These are phyloP conservation scores for Calocybe gangraenosa DNA, from an alignment of 768 basidiomycete species.

Conservation along the genomic window DNA sequence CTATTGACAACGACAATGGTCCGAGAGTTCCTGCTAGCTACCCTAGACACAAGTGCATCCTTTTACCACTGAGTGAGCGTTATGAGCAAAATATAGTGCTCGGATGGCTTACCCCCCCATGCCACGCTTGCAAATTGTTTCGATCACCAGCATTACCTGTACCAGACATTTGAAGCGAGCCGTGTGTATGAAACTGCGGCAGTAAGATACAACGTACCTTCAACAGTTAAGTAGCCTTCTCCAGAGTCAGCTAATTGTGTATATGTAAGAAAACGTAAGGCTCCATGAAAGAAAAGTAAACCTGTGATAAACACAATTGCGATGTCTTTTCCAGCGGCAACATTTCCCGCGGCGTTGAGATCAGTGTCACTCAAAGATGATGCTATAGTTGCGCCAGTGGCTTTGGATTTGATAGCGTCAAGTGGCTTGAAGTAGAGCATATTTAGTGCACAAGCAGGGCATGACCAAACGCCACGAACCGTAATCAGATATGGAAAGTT, in stretches of 20 bases:
- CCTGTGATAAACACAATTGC: constrained; percentile 54
- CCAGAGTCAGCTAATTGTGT: constrained; percentile 32
- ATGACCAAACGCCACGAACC: constrained; percentile 23
- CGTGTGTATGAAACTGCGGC: too few relatives aligned
- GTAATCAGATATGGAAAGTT: constrained; percentile 48
- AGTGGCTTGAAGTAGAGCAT: constrained; percentile 26
- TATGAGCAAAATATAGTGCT: background rate
- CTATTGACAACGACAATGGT: constrained; percentile 67
- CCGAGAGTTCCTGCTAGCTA: constrained; percentile 51
- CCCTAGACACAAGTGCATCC: constrained; percentile 44
- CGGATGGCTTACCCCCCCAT: constrained; percentile 33
- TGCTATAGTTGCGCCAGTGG: constrained; percentile 36
- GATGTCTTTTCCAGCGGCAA: constrained; percentile 41
- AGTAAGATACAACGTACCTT: constrained; percentile 21
- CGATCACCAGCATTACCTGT: constrained; percentile 52
- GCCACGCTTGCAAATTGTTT: constrained; percentile 48
- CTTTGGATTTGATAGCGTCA: constrained; percentile 40
- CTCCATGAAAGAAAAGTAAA: background rate
- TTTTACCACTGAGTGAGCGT: constrained; percentile 9
- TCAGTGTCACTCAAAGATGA: constrained; percentile 49
- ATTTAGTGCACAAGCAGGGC: background rate
- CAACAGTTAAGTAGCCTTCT: constrained; percentile 42
- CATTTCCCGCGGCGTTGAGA: constrained; percentile 36
- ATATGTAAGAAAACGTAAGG: background rate
- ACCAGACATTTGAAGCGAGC: too few relatives aligned